Base-by-base conservation (phyloP, 2,329 filamentous ascomycete genomes). In the Fusarium hainanense region DNA sequence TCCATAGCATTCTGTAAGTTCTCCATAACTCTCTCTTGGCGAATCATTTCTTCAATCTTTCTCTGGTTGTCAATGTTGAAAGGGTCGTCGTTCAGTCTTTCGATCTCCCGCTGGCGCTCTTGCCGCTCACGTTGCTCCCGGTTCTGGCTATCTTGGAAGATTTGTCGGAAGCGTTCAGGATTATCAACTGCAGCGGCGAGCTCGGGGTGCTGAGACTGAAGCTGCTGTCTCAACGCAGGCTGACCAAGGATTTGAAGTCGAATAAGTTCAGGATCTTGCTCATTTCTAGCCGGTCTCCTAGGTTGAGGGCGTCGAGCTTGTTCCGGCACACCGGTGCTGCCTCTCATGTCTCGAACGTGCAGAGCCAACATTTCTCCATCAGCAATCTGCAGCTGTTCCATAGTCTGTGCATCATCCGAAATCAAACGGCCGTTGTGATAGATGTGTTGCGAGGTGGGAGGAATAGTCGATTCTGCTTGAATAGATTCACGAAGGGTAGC, bases 1-100 rank as follows among this genome's bases (percentile, higher is more conserved):
- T 98, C 95, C 87, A 98, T 95, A 43, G 96, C 96, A 81, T 94
- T 96, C 77, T 98, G 94, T 64, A 98, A 81, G 77, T 99, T 99
- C 82, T 98, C 94, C 80, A 95, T 94, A 47, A 99, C 95, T 18
- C 91, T 87, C 81, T 98, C 93, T 81, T 98, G 93, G 58, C 96
- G 90, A 77, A 99, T 99, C 81, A 98, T 97, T 82, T 99, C 96
- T 77, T 96, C 95, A 68, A 99, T 99, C 82, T 91, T 93, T 48
- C 87, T 87, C 81, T 99, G 96, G 11, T 94, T 93, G 70, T 98
- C 94, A 27, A 93, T 83, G 77, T 99, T 95, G 82, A 98, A 98
- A 1, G 95, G 94, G 76, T 99, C 96, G 12, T 94, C 92, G 78
- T 98, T 98, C 66, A 98, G 85, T 76, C 92, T 86, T 66, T 90